phyloP scores from a whole-genome alignment of 2,329 filamentous ascomycete species.

The Penicillium occitanis region DNA sequence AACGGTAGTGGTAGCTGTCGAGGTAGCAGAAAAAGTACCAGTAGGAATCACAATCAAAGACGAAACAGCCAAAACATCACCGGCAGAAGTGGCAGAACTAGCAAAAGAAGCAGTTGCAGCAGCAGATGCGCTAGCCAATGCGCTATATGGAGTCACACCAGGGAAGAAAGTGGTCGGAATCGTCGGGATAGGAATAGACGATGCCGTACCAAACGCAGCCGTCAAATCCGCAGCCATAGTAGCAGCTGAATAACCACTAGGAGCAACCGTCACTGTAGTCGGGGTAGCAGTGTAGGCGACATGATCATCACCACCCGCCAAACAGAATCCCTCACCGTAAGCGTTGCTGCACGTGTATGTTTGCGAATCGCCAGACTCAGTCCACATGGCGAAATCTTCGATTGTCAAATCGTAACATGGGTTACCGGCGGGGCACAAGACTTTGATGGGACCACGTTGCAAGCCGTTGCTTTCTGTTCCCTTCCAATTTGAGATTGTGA shows the following conservation, averaged over 20 bases:
- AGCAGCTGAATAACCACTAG: slow-evolving; percentile 32
- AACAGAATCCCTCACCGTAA: slow-evolving; percentile 51
- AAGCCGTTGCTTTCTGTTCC: slow-evolving; percentile 53
- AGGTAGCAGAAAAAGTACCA: background rate
- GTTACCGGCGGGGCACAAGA: slow-evolving; percentile 51
- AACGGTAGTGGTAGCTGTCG: background rate
- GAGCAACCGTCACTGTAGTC: slow-evolving; percentile 38
- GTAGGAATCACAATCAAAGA: background rate
- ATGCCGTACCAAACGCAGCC: slow-evolving; percentile 28
- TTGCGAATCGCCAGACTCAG: slow-evolving; percentile 34
- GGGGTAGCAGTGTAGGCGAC: slow-evolving; percentile 26
- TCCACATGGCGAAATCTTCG: slow-evolving; percentile 52
- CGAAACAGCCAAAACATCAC: background rate
- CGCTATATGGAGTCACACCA: slow-evolving; percentile 32
- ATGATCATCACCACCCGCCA: slow-evolving; percentile 33
- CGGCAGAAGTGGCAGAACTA: background rate
- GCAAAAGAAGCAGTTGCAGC: background rate
- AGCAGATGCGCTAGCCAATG: background rate
- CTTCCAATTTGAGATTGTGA: slow-evolving; percentile 58
- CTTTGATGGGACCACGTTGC: slow-evolving; percentile 54
- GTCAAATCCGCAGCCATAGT: slow-evolving; percentile 30
- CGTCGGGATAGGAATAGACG: slow-evolving; percentile 31
- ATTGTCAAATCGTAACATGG: slow-evolving; percentile 57
- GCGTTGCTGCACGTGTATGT: slow-evolving; percentile 51
- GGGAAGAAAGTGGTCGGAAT: slow-evolving; percentile 36